Evolutionary conservation across 148 eudicot genomes (phyloP).

Genomic region (Rheum nobile): DNA sequence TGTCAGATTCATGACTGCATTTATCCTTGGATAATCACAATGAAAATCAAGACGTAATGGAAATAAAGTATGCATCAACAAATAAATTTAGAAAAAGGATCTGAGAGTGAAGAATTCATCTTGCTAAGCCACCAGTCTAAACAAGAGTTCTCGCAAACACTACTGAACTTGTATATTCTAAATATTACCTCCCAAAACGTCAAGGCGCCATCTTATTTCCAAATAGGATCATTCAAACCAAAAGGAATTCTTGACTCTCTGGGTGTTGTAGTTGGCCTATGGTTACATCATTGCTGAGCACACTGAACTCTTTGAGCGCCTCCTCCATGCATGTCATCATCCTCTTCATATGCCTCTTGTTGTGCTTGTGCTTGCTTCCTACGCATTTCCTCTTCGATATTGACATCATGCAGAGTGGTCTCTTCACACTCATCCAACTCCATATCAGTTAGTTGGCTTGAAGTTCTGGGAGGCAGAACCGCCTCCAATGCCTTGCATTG

Average conservation of each 20-base stretch:
- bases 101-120: not conserved
- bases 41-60: not conserved
- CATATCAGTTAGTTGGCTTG: conserved; percentile 24
- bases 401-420: conserved; percentile 40
- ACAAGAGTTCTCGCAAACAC: not conserved
- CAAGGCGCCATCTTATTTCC: not conserved
- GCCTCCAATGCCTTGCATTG: conserved; percentile 38
- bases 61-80: not conserved
- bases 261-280: not conserved
- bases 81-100: not conserved
- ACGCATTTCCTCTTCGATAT: conserved; percentile 43
- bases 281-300: conserved; percentile 30
- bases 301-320: conserved; percentile 41
- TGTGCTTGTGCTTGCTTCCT: conserved; percentile 32
- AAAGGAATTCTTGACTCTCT: not conserved
- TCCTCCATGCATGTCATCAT: conserved; percentile 40
- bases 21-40: conserved; percentile 1
- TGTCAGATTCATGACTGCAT: not conserved
- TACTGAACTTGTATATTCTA: not conserved
- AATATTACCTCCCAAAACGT: not conserved
- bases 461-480: conserved; percentile 32
- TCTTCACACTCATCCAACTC: conserved; percentile 49
- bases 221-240: not conserved
- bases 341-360: conserved; percentile 40
- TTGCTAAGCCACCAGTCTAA: not conserved